These are phyloP conservation scores for Tricholoma saponaceum DNA, from an alignment of 768 basidiomycete species.

Conservation along the genomic window DNA sequence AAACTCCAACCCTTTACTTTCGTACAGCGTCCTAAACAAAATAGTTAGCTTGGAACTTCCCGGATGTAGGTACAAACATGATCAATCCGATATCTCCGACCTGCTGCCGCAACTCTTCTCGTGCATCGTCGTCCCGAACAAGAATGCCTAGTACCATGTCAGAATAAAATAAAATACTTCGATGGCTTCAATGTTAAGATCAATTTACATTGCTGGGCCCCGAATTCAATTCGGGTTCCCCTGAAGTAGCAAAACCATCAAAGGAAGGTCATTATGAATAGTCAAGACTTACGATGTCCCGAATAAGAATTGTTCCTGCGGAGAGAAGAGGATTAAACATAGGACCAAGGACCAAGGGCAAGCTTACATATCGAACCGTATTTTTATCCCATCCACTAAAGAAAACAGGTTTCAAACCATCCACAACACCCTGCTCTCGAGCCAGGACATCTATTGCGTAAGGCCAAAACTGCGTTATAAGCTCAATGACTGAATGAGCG, in stretches of 20 bases:
- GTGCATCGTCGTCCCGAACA: conserved; percentile 57
- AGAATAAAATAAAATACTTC: not conserved
- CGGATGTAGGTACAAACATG: conserved; percentile 35
- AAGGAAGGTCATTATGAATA: not conserved
- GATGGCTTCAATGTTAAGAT: not conserved
- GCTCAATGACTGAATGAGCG: conserved; percentile 59
- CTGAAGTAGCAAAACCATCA: conserved; percentile 20
- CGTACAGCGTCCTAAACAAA: conserved; percentile 45
- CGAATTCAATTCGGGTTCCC: conserved; percentile 50
- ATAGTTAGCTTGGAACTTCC: not conserved
- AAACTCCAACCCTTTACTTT: conserved; percentile 67
- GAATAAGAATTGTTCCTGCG: conserved; percentile 54
- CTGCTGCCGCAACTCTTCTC: conserved; percentile 40
- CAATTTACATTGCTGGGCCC: conserved; percentile 58
- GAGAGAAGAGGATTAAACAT: not conserved
- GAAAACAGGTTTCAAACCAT: conserved; percentile 56
- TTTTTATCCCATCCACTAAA: conserved; percentile 44
- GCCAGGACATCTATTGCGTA: conserved; percentile 56
- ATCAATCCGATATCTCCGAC: conserved; percentile 59
- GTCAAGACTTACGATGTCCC: conserved; percentile 38
- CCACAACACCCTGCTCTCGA: conserved; percentile 51
- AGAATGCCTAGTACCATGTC: conserved; percentile 48
- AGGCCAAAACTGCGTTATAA: conserved; percentile 61
- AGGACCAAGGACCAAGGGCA: not conserved
- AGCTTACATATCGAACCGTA: conserved; percentile 31